Base-by-base conservation (phyloP, 2,329 filamentous ascomycete species). In the Lachnellula arida region DNA sequence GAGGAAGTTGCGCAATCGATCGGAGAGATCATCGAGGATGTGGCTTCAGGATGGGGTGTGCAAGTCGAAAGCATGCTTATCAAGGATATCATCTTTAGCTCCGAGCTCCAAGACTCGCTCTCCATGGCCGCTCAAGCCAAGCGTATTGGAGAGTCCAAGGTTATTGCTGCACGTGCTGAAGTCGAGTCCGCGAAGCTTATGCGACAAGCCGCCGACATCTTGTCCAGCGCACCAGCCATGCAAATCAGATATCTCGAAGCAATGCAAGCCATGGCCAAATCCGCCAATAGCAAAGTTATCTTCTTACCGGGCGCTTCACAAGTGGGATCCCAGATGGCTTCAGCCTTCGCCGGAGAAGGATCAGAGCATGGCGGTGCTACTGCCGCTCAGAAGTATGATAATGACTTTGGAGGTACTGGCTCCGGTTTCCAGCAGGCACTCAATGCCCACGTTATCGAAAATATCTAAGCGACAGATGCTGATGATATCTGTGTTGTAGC, bases 111-210 rank as follows among this genome's bases (percentile, higher is more conserved):
- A 75, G 93, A 97, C 69, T 94, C 89, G 17, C 84, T 99, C 49
- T 96, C 90, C 70, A 97, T 99, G 94, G 94, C 94, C 40, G 94
- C 94, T 3, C 94, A 99, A 81, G 91, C 88, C 78, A 97, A 97
- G 87, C 88, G 94, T 65, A 96, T 97, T 55, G 94, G 94, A 76
- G 94, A 99, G 75, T 91, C 88, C 77, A 99, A 99, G 81, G 91
- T 99, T 71, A 97, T 99, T 71, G 91, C 91, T 56, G 94, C 94
- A 61, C 90, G 94, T 73, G 94, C 94, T 35, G 94, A 99, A 77
- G 94, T 99, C 70, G 94, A 99, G 76, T 86, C 87, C 52, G 93
- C 94, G 74, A 97, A 97, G 75, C 79, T 97, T 70, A 95, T 90
- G 89, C 83, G 87, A 68, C 85, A 94, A 76, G 93, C 94, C 39